Evolutionary conservation across 139 green algal genomes (phyloP), one percentile per base, ranked within the genome.

Genomic region (Chlamydomonas incerta): DNA sequence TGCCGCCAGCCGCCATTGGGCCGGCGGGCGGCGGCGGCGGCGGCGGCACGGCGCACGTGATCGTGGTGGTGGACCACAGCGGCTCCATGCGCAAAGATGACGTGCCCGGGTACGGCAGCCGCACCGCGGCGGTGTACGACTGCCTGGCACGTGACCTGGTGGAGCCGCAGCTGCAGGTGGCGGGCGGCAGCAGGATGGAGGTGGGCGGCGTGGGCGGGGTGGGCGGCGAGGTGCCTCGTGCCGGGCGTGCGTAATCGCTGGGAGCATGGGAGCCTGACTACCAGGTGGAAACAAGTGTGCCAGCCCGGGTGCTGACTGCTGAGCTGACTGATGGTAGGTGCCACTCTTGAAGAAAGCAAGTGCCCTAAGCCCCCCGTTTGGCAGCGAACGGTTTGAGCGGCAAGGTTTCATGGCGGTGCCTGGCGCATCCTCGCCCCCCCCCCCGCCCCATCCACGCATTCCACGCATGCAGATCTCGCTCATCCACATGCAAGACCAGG

Each of bases 31-130:
- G 11, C 52, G 31, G n/a, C 2, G 37, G 52, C 28, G 29, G 26
- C 26, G 46, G 28, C 33, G n/a, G 47, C n/a, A 18, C 4, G 3
- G 57, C 46, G 6, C 89, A 92, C 50, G 80, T 88, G 70, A 76
- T 92, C 26, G 47, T 88, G 33, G 71, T 92, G 20, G 86, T 92
- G 6, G 89, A 92, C 50, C 14, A 57, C 50, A 90, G 79, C 60
- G 89, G 80, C 15, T 90, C 86, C 33, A 92, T 92, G 89, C 72
- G 85, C 35, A 90, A 85, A 35, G 57, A 52, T 8, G 89, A 92
- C 65, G 76, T 92, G 29, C 80, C 80, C 13, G 89, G 82, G 18
- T 88, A 77, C 73, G 1, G 0, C 23, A 82, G 26, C 55, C 62
- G 83, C 21, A 85, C 58, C 0, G 37, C 69, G 15, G 88, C 88